These are phyloP conservation scores for Picea glauca DNA, from an alignment of 75 land plant genomes.

Conservation along the genomic window DNA sequence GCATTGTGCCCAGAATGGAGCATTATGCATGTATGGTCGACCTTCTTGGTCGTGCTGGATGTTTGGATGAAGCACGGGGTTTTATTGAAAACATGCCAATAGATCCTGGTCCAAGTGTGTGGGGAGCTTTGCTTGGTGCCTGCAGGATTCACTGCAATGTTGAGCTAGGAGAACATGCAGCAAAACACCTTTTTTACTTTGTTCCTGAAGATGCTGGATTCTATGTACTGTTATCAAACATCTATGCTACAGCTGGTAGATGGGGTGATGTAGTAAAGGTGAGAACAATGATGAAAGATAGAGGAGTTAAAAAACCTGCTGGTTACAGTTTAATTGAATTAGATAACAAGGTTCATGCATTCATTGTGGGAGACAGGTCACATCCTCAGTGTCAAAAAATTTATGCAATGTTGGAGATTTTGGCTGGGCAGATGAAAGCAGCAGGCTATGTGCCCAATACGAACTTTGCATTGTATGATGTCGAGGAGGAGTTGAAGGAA, in stretches of 20 bases:
- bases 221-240: conserved; percentile 15
- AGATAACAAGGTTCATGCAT: conserved; percentile 11
- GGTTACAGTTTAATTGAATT: conserved; percentile 16
- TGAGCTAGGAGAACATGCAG: background rate
- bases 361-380: background rate
- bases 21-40: conserved; percentile 14
- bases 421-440: conserved; percentile 14
- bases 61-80: conserved; percentile 9
- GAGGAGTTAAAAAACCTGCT: background rate
- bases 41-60: conserved; percentile 16
- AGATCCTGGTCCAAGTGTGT: conserved; percentile 6
- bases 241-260: conserved; percentile 11
- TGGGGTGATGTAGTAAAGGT: conserved; percentile 1
- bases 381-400: conserved; percentile 12
- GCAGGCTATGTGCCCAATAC: conserved; percentile 11
- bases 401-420: conserved; percentile 10
- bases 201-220: background rate
- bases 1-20: conserved; percentile 7
- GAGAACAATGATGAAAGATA: background rate
- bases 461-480: conserved; percentile 12
- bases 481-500: conserved; percentile 7
- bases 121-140: conserved; percentile 12
- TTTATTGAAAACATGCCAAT: conserved; percentile 16
- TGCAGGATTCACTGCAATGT: conserved; percentile 3
- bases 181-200: background rate